Evolutionary conservation across 208 protist species (phyloP), one percentile per base, ranked within the genome.

Genomic region (Trypanosoma theileri): DNA sequence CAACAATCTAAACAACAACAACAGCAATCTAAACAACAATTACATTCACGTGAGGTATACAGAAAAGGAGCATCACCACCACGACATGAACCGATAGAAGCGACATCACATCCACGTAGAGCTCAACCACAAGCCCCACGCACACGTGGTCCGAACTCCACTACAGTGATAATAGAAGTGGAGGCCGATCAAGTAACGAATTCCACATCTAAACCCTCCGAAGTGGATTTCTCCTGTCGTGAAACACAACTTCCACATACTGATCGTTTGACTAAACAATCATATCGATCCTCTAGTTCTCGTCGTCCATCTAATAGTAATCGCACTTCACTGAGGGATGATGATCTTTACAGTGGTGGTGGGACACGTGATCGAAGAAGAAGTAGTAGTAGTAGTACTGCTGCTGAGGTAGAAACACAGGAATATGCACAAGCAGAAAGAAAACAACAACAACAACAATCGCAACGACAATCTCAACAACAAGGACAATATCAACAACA

Each of bases 111-210:
- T 24, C 19, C 0, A 61, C 3, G 19, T 13, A 13, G 14, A 40
- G 13, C 52, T 2, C 35, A 13, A 40, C 22, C 26, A 6, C 61
- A 16, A 48, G 54, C 22, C 1, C 53, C 64, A 19, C 11, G 19
- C 26, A 40, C 55, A 53, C 64, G 64, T 69, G 64, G 51, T 4
- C 64, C 64, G 1, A 69, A 59, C 8, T 52, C 54, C 31, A 26
- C 31, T 7, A 53, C n/a, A 42, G 11, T 21, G 3, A 26, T 42
- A 9, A 10, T 46, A 16, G 0, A 19, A 16, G 12, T 24, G 10
- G 45, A 66, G 40, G 60, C 46, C 11, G 46, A 53, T 41, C 6
- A 3, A 35, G 24, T 56, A 22, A 42, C 19, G 13, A 21, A 13
- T 17, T 44, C 60, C n/a, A 22, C 10, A 11, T 55, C 19, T 14